These are phyloP conservation scores for Oryza officinalis DNA, from an alignment of 176 grass and related monocot genomes.

Conservation along the genomic window DNA sequence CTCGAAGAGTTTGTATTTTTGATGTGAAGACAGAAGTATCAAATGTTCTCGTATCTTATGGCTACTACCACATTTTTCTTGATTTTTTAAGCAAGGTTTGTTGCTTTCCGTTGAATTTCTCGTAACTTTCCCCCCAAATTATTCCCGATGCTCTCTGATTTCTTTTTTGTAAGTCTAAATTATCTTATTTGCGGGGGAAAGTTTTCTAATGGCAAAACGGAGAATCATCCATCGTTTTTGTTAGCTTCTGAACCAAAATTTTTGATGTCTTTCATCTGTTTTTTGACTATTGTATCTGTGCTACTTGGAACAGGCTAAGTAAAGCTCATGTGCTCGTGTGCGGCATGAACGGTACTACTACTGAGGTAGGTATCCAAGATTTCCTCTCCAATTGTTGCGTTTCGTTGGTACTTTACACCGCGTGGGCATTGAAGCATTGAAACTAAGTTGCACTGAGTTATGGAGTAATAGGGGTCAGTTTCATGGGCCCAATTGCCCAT, in stretches of 20 bases:
- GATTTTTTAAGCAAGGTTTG: background rate
- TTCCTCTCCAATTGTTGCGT: background rate
- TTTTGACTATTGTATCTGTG: background rate
- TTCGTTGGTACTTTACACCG: background rate
- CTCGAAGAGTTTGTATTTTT: background rate
- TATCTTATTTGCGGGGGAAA: background rate
- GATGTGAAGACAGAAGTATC: background rate
- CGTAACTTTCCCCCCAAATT: background rate
- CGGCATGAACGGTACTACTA: constrained; percentile 76
- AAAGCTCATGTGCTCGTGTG: constrained; percentile 84
- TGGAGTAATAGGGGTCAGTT: background rate
- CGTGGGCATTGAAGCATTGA: background rate
- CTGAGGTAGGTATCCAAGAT: constrained; percentile 64
- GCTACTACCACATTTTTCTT: background rate
- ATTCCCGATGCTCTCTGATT: background rate
- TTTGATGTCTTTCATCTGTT: background rate
- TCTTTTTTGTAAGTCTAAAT: background rate
- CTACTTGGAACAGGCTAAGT: constrained; percentile 64
- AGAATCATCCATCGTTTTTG: background rate
- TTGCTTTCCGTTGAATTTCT: background rate
- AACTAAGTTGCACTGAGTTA: background rate
- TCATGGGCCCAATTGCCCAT: background rate
- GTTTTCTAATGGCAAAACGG: background rate
- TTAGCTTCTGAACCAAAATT: background rate
- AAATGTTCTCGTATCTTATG: background rate